Conservation (phyloP, 306 rosid species). For the Sechiopsis laciniata region DNA sequence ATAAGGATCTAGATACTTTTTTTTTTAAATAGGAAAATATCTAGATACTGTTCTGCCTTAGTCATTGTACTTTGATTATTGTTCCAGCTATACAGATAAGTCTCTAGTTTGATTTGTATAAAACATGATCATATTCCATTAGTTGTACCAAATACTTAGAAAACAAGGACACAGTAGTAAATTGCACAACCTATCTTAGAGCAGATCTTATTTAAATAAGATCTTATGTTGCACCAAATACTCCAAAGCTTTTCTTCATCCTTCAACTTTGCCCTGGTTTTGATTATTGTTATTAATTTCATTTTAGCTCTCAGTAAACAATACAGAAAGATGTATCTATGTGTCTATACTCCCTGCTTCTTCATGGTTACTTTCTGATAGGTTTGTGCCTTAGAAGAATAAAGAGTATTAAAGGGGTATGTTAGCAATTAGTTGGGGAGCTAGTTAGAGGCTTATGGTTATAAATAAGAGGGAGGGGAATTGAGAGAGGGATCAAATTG, state of each 20-base stretch:
- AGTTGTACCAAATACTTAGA: no score
- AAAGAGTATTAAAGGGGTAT: no score
- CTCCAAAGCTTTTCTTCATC: not conserved
- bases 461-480: no score
- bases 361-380: not conserved
- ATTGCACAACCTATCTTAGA: no score
- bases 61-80: not conserved
- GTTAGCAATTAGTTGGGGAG: no score
- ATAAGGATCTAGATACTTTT: not conserved
- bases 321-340: not conserved
- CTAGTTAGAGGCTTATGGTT: no score
- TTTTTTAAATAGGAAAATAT: no score
- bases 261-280: not conserved
- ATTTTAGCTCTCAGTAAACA: not conserved
- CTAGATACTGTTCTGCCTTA: conserved; percentile 5
- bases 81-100: not conserved
- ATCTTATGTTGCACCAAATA: not conserved
- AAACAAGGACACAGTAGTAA: no score
- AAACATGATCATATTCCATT: not conserved
- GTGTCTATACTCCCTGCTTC: not conserved
- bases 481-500: no score
- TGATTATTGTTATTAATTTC: not conserved
- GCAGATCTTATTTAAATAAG: no score
- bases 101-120: conserved; percentile 1
- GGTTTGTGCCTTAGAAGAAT: no score